A percentile compares a stretch with the other conserved stretches of the same genome.
phyloP scores from a whole-genome alignment of 176 grass and related monocot species.

The Aegilops umbellulata region DNA sequence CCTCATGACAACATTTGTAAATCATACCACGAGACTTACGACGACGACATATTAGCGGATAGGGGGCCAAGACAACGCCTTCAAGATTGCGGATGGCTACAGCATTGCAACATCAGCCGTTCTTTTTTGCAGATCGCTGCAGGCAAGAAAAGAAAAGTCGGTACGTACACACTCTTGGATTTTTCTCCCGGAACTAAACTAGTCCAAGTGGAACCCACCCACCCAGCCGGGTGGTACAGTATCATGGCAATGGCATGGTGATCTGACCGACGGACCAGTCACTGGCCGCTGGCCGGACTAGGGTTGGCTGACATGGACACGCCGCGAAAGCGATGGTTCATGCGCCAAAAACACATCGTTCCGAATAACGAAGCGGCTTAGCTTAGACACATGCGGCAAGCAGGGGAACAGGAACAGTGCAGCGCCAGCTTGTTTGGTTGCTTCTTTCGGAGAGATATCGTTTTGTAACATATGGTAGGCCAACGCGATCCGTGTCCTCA shows the following conservation, averaged over 20 bases:
- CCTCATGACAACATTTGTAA: too few species aligned
- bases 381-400: neutral
- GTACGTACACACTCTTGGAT: neutral
- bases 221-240: neutral
- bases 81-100: neutral
- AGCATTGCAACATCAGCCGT: neutral
- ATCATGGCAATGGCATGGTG: slow-evolving; percentile 6
- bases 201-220: neutral
- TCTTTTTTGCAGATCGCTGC: too few species aligned
- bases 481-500: slow-evolving; percentile 20
- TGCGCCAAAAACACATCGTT: neutral
- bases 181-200: neutral
- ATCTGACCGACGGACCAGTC: slow-evolving; percentile 18
- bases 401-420: slow-evolving; percentile 20
- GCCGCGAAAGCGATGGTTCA: slow-evolving; percentile 36
- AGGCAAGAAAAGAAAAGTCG: neutral
- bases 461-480: slow-evolving; percentile 2
- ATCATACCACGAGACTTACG: too few species aligned
- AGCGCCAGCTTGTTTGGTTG: slow-evolving; percentile 1
- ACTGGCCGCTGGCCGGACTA: neutral
- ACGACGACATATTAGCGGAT: too few species aligned
- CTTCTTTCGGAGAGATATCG: slow-evolving; percentile 9
- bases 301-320: slow-evolving; percentile 39
- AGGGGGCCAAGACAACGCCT: too few species aligned
- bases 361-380: neutral